phyloP scores from a whole-genome alignment of 306 rosid species.

The Quillaja saponaria region DNA sequence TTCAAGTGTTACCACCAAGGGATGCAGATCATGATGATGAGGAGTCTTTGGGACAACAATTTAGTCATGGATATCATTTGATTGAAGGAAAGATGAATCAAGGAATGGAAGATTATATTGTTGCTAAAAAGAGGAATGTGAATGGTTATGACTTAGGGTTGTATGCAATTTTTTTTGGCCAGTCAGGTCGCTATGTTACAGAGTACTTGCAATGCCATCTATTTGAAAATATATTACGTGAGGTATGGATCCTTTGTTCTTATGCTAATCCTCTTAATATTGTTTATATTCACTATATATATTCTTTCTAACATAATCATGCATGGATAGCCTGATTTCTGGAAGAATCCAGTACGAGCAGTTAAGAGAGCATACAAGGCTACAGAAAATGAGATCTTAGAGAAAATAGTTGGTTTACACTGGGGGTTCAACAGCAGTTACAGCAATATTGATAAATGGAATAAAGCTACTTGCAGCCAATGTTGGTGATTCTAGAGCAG shows the following conservation, averaged over 20 bases:
- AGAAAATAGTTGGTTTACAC: conserved; percentile 33
- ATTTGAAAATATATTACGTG: conserved; percentile 47
- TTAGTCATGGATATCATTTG: conserved; percentile 54
- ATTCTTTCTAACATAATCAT: conserved; percentile 27
- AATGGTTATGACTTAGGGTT: conserved; percentile 50
- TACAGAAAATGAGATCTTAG: conserved; percentile 53
- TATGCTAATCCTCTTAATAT: not conserved
- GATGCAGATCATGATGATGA: conserved; percentile 23
- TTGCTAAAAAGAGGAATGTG: conserved; percentile 43
- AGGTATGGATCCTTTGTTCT: conserved; percentile 28
- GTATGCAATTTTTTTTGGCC: conserved; percentile 69
- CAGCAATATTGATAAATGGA: conserved; percentile 55
- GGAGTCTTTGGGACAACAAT: conserved; percentile 13
- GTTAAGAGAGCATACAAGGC: conserved; percentile 50
- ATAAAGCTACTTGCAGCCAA: conserved; percentile 46
- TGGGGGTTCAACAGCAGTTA: conserved; percentile 72
- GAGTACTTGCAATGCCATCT: conserved; percentile 59
- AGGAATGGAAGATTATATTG: conserved; percentile 66
- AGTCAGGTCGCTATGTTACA: conserved; percentile 56
- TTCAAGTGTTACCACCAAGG: conserved; percentile 1
- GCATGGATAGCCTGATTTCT: conserved; percentile 53
- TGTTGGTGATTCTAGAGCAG: conserved; percentile 63
- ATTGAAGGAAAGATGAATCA: conserved; percentile 50
- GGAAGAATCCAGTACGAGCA: conserved; percentile 55
- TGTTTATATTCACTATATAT: conserved; percentile 5